Base-by-base conservation (phyloP, 805 yeast genomes). In the Nakazawaea ernobii region DNA sequence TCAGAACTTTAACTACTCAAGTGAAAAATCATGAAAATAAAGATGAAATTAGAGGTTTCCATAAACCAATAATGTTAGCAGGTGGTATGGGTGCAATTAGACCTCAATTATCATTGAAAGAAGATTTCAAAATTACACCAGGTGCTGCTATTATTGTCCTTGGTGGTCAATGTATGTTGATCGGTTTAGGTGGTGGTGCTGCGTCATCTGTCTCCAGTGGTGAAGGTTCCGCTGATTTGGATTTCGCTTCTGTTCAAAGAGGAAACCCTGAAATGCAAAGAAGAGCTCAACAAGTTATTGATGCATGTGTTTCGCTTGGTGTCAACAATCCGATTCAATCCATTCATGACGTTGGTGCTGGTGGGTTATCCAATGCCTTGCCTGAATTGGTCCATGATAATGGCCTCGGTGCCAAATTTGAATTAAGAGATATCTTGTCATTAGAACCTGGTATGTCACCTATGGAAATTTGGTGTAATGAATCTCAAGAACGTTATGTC, bases 381-480 rank as follows among this genome's bases (percentile, higher is more conserved):
- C 97, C 99, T 8, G 99, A 94, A 70, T 76, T 94, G 55, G 99
- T 94, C 26, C 97, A 94, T 62, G 99, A 94, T 66, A 94, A 94
- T 64, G 94, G 86, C 55, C 76, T 94, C 53, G 99, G 99, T 64
- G 99, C 97, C 28, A 75, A 65, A 54, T 94, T 94, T 54, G 97
- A 94, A 67, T 75, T 94, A 55, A 82, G 99, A 68, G 86, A 91
- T 48, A 84, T 94, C 49, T 79, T 95, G 48, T 84, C 90, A 33
- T 77, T 90, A 54, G 99, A 94, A 67, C 95, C 96, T 42, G 95
- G 97, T 49, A 89, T 94, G 97, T 92, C 98, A 5, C 98, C 99
- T 48, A 88, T 94, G 96, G 99, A 94, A 72, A 89, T 94, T 54
- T 94, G 99, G 99, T 94, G 99, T 79, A 92, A 95, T 59, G 99